A percentile compares a stretch with the other conserved stretches of the same genome.
These are phyloP conservation scores for Talaromyces atroroseus DNA, from an alignment of 2,329 filamentous ascomycete species.

Conservation along the genomic window DNA sequence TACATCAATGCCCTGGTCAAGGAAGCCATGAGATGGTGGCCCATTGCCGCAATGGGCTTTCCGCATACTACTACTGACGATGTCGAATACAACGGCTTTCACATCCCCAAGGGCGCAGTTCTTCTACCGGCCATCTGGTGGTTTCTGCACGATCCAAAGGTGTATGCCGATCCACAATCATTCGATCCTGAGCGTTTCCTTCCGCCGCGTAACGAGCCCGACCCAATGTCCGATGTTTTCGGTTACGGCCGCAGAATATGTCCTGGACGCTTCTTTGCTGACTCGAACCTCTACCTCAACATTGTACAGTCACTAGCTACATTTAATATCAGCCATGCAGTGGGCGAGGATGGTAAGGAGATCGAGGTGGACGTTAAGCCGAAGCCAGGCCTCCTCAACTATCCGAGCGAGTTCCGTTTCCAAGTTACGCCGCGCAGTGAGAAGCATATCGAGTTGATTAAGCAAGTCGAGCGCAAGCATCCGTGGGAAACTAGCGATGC, in stretches of 20 bases:
- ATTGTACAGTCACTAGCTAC: slow-evolving; percentile 43
- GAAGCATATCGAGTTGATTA: slow-evolving; percentile 29
- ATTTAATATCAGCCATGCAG: slow-evolving; percentile 38
- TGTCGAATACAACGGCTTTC: slow-evolving; percentile 15
- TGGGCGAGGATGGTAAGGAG: slow-evolving; percentile 32
- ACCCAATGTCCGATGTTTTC: slow-evolving; percentile 29
- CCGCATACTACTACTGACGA: slow-evolving; percentile 18
- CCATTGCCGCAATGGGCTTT: slow-evolving; percentile 18
- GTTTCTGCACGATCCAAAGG: slow-evolving; percentile 32
- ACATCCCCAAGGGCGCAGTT: slow-evolving; percentile 25
- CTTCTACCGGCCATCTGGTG: slow-evolving; percentile 22
- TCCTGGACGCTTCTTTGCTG: slow-evolving; percentile 36
- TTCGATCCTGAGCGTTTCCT: slow-evolving; percentile 38
- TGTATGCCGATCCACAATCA: slow-evolving; percentile 24
- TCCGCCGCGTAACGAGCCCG: slow-evolving; percentile 27
- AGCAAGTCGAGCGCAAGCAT: slow-evolving; percentile 28
- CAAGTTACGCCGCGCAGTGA: slow-evolving; percentile 30
- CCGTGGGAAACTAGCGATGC: slow-evolving; percentile 36
- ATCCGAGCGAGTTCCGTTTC: slow-evolving; percentile 33
- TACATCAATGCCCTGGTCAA: slow-evolving; percentile 28
- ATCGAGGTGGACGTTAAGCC: slow-evolving; percentile 33
- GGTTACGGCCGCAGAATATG: slow-evolving; percentile 40
- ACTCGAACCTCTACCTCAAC: slow-evolving; percentile 36
- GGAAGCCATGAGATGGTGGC: slow-evolving; percentile 23
- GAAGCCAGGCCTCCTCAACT: slow-evolving; percentile 26